Evolutionary conservation across 2,329 filamentous ascomycete species (phyloP), one percentile per base, ranked within the genome.

Genomic region (Xylaria sp.): DNA sequence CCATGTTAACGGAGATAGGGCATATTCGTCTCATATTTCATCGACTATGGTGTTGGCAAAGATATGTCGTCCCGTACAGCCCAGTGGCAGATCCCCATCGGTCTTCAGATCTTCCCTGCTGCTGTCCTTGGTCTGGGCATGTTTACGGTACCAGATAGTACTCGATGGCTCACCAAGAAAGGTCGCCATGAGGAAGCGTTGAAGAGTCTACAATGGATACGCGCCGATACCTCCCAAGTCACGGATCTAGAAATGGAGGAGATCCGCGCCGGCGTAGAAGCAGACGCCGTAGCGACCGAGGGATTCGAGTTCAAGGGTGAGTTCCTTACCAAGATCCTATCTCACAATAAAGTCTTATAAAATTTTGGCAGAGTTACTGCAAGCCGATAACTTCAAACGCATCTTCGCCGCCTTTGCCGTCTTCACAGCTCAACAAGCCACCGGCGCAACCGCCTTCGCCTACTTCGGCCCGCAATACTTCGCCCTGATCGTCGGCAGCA

Each of bases 31-130:
- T 79, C 77, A 3, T 83, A 83, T 67, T 83, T 80, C 78, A 73
- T 83, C 49, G 79, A 82, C 68, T 83, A 81, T 57, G 79, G 73
- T 13, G 76, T 78, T 4, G 65, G 70, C 1, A 68, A 69, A 39
- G 65, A 71, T 57, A 70, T 77, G 3, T 58, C 66, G 2, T 59
- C 65, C n/a, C 66, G 72, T 47, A 63, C 76, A 0, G 69, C 69
- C 1, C 80, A 84, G 69, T 84, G 81, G 82, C 81, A 83, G 68
- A 76, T 83, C 34, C 81, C 81, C 1, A 76, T 84, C 56, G 80
- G 78, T 0, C 71, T 83, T 3, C 80, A 82, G 63, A 71, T 82
- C 5, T 68, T 78, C 0, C 78, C 78, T 0, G 79, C 78, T 0
- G 76, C 70, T 1, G 60, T 81, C 0, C 76, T 82, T 52, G 78